Base-by-base conservation (phyloP, 2,329 filamentous ascomycete species). In the Botrytis paeoniae region DNA sequence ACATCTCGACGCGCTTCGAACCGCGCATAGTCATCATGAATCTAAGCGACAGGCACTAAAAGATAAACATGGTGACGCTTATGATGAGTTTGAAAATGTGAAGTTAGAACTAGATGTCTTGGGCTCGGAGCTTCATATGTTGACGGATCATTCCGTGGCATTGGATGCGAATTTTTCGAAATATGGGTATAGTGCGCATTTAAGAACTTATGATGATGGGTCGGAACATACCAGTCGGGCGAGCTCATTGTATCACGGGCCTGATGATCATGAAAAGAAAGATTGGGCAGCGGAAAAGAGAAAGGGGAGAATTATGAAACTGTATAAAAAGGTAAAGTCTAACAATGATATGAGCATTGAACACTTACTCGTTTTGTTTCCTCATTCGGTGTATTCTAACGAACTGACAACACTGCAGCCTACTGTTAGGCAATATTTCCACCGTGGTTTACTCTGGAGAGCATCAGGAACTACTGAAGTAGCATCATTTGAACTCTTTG, bases 361-460 rank as follows among this genome's bases (percentile, higher is more conserved):
- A 16, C 4, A 25, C 5, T 22, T 6, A 22, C 18, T 43, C 39
- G 6, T 35, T 2, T 10, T 14, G n/a, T n/a, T 10, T 14, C 9
- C 18, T 22, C 41, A 0, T 12, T 18, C 3, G 2, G 25, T 32
- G 18, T 2, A 39, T 54, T 5, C 6, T 8, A 32, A 22, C 12
- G 7, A 16, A 54, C 59, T 65, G 12, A 65, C 35, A 65, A 18
- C 6, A 16, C 18, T 7, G 10, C 22, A 80, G 78, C 89, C 89
- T 0, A 85, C 88, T 10, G 84, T 91, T 5, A 84, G 89, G 73
- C 89, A 91, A 81, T 91, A 91, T 81, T 91, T 91, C 77, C 89
- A 91, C 78, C 88, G 88, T 73, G 89, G 89, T 0, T 83, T 91
- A 20, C 80, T 92, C 12, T 91, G 89, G 89, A 84, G 89, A 68